These are phyloP conservation scores for Chaetomium sp. DNA, from an alignment of 2,329 filamentous ascomycete genomes.

Conservation along the genomic window DNA sequence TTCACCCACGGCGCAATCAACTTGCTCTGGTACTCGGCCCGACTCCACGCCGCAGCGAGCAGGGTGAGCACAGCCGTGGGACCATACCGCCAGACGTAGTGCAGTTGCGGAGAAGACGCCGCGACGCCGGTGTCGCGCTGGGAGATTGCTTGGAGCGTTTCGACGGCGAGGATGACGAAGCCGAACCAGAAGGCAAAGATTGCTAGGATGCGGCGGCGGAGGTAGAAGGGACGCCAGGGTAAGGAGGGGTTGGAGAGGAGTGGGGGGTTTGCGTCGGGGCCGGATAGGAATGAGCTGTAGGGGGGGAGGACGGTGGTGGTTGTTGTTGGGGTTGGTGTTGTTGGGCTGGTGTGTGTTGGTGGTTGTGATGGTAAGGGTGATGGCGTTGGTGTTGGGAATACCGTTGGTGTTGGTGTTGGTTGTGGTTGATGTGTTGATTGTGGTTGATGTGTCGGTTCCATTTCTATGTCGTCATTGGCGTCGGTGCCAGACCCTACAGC, in stretches of 20 bases:
- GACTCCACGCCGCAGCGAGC: background rate
- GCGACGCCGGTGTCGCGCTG: background rate
- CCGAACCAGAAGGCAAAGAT: background rate
- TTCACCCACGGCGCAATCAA: background rate
- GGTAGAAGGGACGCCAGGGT: background rate
- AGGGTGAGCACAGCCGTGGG: background rate
- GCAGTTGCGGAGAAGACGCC: background rate
- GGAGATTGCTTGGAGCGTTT: background rate
- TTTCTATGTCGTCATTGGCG: too few relatives aligned
- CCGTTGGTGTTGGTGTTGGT: too few relatives aligned
- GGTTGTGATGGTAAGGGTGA: too few relatives aligned
- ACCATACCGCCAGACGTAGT: conserved; percentile 1
- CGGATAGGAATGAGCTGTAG: background rate
- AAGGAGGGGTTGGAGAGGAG: background rate
- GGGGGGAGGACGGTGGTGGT: background rate
- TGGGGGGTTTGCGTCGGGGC: background rate
- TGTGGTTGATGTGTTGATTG: too few relatives aligned
- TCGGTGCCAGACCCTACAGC: too few relatives aligned
- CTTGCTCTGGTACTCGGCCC: conserved; percentile 1
- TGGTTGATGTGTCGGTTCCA: too few relatives aligned
- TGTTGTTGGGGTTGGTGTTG: background rate
- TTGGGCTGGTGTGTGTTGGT: background rate
- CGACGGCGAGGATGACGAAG: background rate
- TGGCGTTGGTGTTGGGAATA: too few relatives aligned
- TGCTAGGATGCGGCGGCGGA: background rate